Base-by-base conservation (phyloP, 2,329 filamentous ascomycete species). In the Mariannaea elegans region DNA sequence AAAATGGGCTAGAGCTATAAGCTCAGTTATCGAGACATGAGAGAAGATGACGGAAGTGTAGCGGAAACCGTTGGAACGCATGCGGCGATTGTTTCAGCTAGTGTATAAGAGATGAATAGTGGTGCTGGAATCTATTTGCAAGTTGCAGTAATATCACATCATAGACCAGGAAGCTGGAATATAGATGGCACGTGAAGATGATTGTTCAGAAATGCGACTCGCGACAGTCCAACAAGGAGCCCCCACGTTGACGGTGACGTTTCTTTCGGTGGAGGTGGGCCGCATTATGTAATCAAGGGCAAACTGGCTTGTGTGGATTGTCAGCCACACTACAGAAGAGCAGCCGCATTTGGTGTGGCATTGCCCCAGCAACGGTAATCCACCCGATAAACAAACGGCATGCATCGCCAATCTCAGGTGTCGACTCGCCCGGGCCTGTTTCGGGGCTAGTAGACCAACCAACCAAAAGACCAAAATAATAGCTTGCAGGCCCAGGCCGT, bases 11-110 rank as follows among this genome's bases (percentile, higher is more conserved):
- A 34, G 51, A 50, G 56, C 56, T 54, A 47, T 53, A 48, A 41
- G 52, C 52, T 58, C 36, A 59, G 53, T 56, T 71, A 71, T 56
- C 62, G 59, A 71, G 63, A 68, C 68, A 70, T 70, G 56, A 32
- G 36, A 63, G 52, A 48, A 24, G 18, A 19, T 29, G 39, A 54
- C 50, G 56, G 50, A 53, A 55, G 34, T 39, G 50, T 23, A 50
- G 47, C 45, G 32, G 34, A 23, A 32, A 16, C 34, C 16, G 32
- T 36, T 36, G 46, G 38, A 27, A 24, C 14, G 41, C 39, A 23
- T 57, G 39, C 55, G 45, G 45, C 38, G 38, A 54, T 23, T 31
- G 50, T 44, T 53, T 54, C 44, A 54, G 38, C 29, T 36, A 24
- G 38, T 31, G 45, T 29, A 32, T 12, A 31, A 39, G 23, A 45